A percentile compares a stretch with the other conserved stretches of the same genome.
Evolutionary conservation across 257 asterid genomes (phyloP).

Genomic region (Vinca minor): DNA sequence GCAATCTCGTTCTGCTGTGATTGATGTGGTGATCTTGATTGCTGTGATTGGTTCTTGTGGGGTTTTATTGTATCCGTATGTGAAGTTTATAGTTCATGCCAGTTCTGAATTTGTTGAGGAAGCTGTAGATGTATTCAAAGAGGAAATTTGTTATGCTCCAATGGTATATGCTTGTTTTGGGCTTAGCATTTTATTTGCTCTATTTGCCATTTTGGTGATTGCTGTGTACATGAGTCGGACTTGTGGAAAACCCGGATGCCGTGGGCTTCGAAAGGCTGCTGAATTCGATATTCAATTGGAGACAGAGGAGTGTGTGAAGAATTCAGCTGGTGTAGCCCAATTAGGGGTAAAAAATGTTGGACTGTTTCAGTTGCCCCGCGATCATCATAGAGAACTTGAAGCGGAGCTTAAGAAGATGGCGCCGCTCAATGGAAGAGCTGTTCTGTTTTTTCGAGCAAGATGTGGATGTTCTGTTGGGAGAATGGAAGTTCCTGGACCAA

Average conservation of each 20-base stretch:
- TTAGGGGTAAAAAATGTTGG: slow-evolving; percentile 53
- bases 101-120: slow-evolving; percentile 38
- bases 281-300: slow-evolving; percentile 90
- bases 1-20: slow-evolving; percentile 56
- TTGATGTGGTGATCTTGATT: slow-evolving; percentile 67
- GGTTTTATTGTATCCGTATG: slow-evolving; percentile 57
- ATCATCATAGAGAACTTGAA: slow-evolving; percentile 75
- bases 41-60: slow-evolving; percentile 69
- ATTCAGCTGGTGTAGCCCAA: slow-evolving; percentile 23
- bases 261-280: slow-evolving; percentile 71
- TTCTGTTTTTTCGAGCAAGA: slow-evolving; percentile 71
- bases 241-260: slow-evolving; percentile 73
- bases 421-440: slow-evolving; percentile 87
- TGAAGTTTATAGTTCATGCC: slow-evolving; percentile 28
- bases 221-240: slow-evolving; percentile 37
- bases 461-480: slow-evolving; percentile 91
- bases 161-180: slow-evolving; percentile 77
- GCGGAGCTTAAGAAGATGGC: slow-evolving; percentile 96
- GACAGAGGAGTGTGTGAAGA: slow-evolving; percentile 63
- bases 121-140: slow-evolving; percentile 42
- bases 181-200: slow-evolving; percentile 52
- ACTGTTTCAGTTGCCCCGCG: slow-evolving; percentile 63
- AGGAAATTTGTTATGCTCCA: slow-evolving; percentile 62
- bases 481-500: slow-evolving; percentile 85
- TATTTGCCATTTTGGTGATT: slow-evolving; percentile 51